Base-by-base conservation (phyloP, 140 eudicot species). In the Anethum foeniculum region DNA sequence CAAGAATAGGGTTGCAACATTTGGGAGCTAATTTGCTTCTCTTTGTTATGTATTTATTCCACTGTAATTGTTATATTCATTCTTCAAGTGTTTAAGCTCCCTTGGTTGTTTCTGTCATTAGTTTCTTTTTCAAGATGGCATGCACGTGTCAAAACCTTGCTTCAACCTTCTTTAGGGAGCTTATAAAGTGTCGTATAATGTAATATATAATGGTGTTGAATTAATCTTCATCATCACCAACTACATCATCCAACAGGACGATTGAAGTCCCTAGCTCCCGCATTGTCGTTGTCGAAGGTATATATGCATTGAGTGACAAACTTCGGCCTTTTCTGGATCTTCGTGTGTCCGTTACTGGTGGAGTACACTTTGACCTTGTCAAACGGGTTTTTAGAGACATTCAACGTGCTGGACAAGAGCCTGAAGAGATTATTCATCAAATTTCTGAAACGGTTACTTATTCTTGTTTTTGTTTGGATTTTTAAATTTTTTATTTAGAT, bases 321-420 rank as follows among this genome's bases (percentile, higher is more conserved):
- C 83, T 94, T 47, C 81, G 97, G 78, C 97, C 99, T 76, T 80
- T 90, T 65, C 69, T 94, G 80, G 99, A 94, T 82, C 99, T 94
- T 36, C 99, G 99, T 64, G 99, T 94, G 18, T 94, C 99, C 75
- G 92, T 94, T 56, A 94, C 99, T 44, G 99, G 99, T 77, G 99
- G 99, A 68, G 97, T 92, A 67, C 99, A 94, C 87, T 94, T 94
- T 88, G 97, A 94, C 88, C 87, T 94, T 27, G 99, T 94, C 44
- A 94, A 94, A 82, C 90, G 99, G 44, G 99, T 94, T 84, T 83
- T 94, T 76, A 90, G 99, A 80, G 99, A 94, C 85, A 94, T 94
- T 85, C 99, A 94, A 77, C 99, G 99, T 71, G 99, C 88, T 79
- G 99, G 99, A 74, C 99, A 94, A 85, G 99, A 94, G 85, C 99